Evolutionary conservation across 2,329 filamentous ascomycete genomes (phyloP).

Genomic region (Fusarium brachygibbosum): DNA sequence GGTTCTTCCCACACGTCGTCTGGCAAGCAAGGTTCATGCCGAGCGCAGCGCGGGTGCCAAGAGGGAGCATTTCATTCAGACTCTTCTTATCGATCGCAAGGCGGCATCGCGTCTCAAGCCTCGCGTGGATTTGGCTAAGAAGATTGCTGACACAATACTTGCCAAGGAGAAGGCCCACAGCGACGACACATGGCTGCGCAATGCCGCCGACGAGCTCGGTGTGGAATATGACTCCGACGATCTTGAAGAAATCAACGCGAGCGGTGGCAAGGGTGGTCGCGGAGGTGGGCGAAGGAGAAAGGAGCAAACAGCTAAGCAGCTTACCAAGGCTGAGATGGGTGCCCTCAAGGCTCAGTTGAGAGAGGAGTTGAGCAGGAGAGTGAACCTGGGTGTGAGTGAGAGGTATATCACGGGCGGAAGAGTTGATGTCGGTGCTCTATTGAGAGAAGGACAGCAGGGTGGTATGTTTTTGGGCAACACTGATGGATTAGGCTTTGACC

Average conservation of each 20-base stretch:
- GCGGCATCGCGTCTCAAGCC: conserved; percentile 82
- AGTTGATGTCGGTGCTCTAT: conserved; percentile 83
- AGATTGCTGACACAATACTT: conserved; percentile 82
- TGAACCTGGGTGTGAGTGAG: conserved; percentile 91
- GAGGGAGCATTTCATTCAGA: conserved; percentile 78
- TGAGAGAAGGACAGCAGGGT: conserved; percentile 69
- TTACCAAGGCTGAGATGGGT: conserved; percentile 81
- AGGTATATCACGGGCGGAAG: conserved; percentile 84
- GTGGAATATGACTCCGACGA: conserved; percentile 95
- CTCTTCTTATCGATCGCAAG: conserved; percentile 85
- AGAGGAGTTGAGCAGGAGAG: conserved; percentile 75
- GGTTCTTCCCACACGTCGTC: conserved; percentile 83
- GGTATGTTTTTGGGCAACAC: conserved; percentile 55
- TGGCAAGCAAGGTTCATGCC: conserved; percentile 90
- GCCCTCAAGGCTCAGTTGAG: conserved; percentile 79
- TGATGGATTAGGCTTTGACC: conserved; percentile 56
- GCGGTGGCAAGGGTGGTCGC: conserved; percentile 73
- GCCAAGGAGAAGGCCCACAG: conserved; percentile 89
- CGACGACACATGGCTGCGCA: conserved; percentile 86
- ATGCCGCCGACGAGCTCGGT: conserved; percentile 90
- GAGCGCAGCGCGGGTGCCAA: conserved; percentile 61
- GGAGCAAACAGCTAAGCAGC: conserved; percentile 75
- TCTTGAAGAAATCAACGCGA: conserved; percentile 82
- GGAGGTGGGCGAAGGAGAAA: conserved; percentile 81
- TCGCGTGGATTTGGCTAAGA: conserved; percentile 84